Conservation (phyloP, 1,139 yeast genomes). For the Pichia sp. region DNA sequence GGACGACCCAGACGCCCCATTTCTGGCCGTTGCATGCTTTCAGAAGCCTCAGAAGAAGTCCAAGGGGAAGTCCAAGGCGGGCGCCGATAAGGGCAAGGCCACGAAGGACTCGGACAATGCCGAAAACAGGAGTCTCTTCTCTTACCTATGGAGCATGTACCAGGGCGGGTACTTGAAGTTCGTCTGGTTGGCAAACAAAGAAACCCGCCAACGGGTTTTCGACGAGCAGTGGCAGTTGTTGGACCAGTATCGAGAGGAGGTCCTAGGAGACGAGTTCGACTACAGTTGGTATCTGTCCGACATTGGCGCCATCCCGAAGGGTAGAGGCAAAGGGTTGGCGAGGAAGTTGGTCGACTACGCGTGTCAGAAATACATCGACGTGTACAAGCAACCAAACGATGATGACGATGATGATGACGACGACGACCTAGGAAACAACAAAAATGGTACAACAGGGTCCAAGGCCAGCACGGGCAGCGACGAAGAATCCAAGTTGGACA, state of each 20-base stretch:
- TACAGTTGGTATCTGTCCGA: conserved; percentile 57
- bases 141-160: conserved; percentile 33
- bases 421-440: conserved; percentile 10
- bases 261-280: conserved; percentile 34
- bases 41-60: conserved; percentile 45
- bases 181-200: conserved; percentile 35
- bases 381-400: conserved; percentile 22
- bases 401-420: conserved; percentile 24
- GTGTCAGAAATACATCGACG: conserved; percentile 33
- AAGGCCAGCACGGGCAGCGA: conserved; percentile 14
- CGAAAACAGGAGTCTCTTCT: conserved; percentile 24
- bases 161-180: conserved; percentile 33
- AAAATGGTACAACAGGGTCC: not conserved
- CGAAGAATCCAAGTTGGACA: conserved; percentile 30
- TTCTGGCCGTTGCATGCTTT: conserved; percentile 65
- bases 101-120: conserved; percentile 3
- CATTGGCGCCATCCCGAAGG: conserved; percentile 56
- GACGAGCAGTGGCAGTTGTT: conserved; percentile 55
- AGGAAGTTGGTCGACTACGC: conserved; percentile 53
- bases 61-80: conserved; percentile 13
- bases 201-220: conserved; percentile 53
- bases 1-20: conserved; percentile 34
- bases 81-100: not conserved
- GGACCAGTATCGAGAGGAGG: conserved; percentile 40
- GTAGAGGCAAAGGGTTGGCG: conserved; percentile 64